Conservation (phyloP, 176 grass and related monocot species). For the Ensete glaucum region DNA sequence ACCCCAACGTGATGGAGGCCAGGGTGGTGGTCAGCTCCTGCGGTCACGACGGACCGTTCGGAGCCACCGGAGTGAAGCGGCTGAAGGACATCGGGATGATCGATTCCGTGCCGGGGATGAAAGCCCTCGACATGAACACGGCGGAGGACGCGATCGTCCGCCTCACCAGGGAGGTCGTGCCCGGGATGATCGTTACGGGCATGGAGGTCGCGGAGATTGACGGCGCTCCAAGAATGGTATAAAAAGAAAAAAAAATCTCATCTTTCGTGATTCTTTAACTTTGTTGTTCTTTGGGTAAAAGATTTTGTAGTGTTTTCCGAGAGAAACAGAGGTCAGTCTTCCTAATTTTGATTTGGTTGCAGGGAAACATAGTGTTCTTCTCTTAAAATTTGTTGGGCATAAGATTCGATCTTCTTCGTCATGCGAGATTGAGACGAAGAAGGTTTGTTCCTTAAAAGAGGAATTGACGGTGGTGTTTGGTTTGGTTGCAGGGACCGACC, state of each 20-base stretch:
- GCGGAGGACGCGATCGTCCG: slow-evolving; percentile 83
- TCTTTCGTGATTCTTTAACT: background rate
- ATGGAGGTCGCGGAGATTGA: slow-evolving; percentile 99
- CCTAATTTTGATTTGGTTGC: too few species aligned
- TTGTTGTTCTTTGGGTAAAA: too few species aligned
- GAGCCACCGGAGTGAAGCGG: slow-evolving; percentile 79
- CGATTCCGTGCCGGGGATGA: slow-evolving; percentile 69
- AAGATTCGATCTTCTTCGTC: background rate
- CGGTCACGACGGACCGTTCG: slow-evolving; percentile 82
- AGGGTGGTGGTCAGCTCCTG: slow-evolving; percentile 93
- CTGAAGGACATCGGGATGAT: slow-evolving; percentile 88
- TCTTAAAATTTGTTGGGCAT: too few species aligned
- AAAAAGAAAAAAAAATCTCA: too few species aligned
- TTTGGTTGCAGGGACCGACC: slow-evolving; percentile 56
- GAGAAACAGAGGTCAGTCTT: too few species aligned
- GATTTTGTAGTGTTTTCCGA: too few species aligned
- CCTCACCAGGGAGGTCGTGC: slow-evolving; percentile 76
- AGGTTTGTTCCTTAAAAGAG: too few species aligned
- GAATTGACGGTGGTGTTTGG: background rate
- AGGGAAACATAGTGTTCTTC: too few species aligned
- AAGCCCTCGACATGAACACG: slow-evolving; percentile 79
- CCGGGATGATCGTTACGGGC: slow-evolving; percentile 83
- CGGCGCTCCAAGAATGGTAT: slow-evolving; percentile 82
- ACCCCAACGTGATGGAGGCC: slow-evolving; percentile 88
- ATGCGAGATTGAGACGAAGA: background rate